These are phyloP conservation scores for Mesotaenium endlicherianum DNA, from an alignment of 139 green algal genomes.

Conservation along the genomic window DNA sequence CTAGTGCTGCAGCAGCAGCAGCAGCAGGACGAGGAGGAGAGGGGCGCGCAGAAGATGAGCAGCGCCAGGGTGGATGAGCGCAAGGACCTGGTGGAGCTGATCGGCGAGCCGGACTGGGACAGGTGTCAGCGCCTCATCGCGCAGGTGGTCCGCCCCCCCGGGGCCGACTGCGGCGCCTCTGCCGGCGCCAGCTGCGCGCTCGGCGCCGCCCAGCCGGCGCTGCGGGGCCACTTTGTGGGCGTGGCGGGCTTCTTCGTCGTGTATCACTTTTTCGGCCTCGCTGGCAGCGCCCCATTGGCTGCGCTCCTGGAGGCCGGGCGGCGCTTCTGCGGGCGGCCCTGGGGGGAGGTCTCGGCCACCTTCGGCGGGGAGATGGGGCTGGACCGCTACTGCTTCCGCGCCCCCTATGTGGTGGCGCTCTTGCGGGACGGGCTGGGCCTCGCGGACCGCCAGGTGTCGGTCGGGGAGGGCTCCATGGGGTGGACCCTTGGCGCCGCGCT, in stretches of 20 bases:
- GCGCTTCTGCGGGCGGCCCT: conserved; percentile 18
- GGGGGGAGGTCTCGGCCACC: conserved; percentile 17
- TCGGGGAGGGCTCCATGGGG: conserved; percentile 61
- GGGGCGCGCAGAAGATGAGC: too few species aligned
- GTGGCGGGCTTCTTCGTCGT: conserved; percentile 81
- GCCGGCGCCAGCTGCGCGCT: not conserved
- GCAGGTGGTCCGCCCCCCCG: not conserved
- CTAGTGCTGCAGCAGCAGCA: too few species aligned
- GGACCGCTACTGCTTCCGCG: conserved; percentile 81
- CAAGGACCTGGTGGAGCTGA: conserved; percentile 9
- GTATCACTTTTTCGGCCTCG: conserved; percentile 67
- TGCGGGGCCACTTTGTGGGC: conserved; percentile 55
- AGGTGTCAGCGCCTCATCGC: not conserved
- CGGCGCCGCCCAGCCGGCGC: conserved; percentile 8
- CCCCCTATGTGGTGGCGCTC: conserved; percentile 69
- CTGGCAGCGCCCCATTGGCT: conserved; percentile 37
- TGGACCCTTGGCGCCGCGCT: conserved; percentile 81
- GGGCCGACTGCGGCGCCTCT: not conserved
- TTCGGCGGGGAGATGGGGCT: conserved; percentile 60
- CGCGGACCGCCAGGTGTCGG: conserved; percentile 28
- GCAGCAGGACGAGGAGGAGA: too few species aligned
- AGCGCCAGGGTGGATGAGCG: too few species aligned
- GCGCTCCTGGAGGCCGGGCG: conserved; percentile 7
- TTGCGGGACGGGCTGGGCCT: conserved; percentile 67
- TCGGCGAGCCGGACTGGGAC: conserved; percentile 16